Evolutionary conservation across 441 rosid species (phyloP), one percentile per base, ranked within the genome.

Genomic region (Jatropha podagrica): DNA sequence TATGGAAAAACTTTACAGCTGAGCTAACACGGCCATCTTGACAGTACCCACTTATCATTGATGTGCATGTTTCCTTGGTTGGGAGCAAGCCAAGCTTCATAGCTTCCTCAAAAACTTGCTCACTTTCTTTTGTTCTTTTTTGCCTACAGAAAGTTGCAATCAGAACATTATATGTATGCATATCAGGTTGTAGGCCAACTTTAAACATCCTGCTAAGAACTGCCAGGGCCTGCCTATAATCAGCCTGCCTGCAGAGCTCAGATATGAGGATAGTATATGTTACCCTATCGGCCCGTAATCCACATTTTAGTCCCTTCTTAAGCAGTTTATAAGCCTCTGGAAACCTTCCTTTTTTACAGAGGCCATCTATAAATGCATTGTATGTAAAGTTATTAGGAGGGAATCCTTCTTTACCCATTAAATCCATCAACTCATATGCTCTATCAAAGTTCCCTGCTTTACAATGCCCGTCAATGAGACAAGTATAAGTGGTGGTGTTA

Each of bases 181-280:
- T 89, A 80, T 93, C 99, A 4, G 90, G 90, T 72, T 81, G 81
- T 49, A 86, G 69, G 54, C 94, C 97, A 74, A 77, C 68, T 83
- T 95, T 92, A 51, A 75, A 69, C 97, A 90, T 87, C 89, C 88
- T 87, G 68, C 93, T 48, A 42, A 90, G 83, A 56, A 87, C 81
- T 0, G 90, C 90, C 54, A 91, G 80, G 75, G 92, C 96, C 71
- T 76, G 83, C 71, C 81, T 83, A 26, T 77, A 67, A 72, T 88
- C 84, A 37, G 77, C 84, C 55, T 71, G 80, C 82, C 86, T 89
- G 77, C 92, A 91, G 76, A 83, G 90, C 76, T 89, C 96, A n/a
- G 90, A 85, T 76, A 95, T 89, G 77, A 95, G 92, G 83, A 95
- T 90, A 27, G 97, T 91, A 80, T 90, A 88, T 14, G 97, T 92